Percentiles rank a stretch among this genome's conserved stretches.
Conservation (phyloP, 2,329 filamentous ascomycete species). For the Ceratocystiopsis minuta region DNA sequence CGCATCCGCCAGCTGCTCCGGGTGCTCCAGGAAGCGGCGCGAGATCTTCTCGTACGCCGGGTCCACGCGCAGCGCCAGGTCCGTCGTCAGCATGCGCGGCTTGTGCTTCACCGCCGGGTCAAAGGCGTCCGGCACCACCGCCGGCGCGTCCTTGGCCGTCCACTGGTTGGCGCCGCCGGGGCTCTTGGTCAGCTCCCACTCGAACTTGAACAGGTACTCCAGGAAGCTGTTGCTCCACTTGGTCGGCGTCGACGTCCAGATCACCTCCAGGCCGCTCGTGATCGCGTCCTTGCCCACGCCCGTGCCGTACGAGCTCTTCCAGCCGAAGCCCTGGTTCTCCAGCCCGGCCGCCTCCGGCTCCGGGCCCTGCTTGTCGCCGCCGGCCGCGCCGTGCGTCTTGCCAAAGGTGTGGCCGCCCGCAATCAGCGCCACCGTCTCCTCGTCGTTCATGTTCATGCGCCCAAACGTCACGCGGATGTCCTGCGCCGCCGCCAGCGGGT, state of each 20-base stretch:
- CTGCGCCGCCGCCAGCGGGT: conserved; percentile 47
- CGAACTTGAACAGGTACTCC: conserved; percentile 59
- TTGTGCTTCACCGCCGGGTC: conserved; percentile 53
- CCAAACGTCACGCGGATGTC: conserved; percentile 61
- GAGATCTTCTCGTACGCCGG: conserved; percentile 60
- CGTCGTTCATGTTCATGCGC: conserved; percentile 71
- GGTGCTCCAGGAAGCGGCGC: conserved; percentile 49
- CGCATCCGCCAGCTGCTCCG: conserved; percentile 47
- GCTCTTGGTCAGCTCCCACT: conserved; percentile 60
- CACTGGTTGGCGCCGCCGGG: conserved; percentile 64
- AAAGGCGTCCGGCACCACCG: conserved; percentile 52
- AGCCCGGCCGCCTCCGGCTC: conserved; percentile 50
- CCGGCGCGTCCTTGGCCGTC: conserved; percentile 50
- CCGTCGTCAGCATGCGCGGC: conserved; percentile 61
- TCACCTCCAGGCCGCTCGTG: conserved; percentile 62
- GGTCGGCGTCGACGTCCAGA: conserved; percentile 58
- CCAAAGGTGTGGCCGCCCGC: conserved; percentile 64
- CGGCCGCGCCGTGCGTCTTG: conserved; percentile 61
- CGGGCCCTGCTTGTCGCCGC: conserved; percentile 42
- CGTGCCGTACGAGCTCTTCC: conserved; percentile 43
- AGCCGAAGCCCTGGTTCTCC: conserved; percentile 53
- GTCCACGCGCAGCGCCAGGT: conserved; percentile 55
- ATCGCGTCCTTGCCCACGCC: conserved; percentile 58
- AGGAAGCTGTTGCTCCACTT: conserved; percentile 63
- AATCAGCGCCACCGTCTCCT: conserved; percentile 66